Base-by-base conservation (phyloP, 176 grass and related monocot species). In the Lolium rigidum region DNA sequence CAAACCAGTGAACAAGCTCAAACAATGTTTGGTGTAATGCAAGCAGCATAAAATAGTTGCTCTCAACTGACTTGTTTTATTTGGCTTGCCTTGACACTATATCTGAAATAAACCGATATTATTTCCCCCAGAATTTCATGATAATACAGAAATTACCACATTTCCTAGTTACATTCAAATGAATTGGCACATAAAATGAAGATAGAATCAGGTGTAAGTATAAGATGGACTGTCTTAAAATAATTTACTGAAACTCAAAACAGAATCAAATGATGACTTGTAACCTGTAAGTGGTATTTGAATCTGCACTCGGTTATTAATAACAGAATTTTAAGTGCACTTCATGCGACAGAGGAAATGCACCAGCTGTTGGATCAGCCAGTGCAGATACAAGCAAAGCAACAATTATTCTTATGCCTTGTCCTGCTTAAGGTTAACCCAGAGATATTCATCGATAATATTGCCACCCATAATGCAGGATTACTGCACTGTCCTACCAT, bases 221-320 rank as follows among this genome's bases (percentile, higher is more conserved):
- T 65, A 54, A 81, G 46, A 81, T 60, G 46, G 9, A 52, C 44
- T 69, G 35, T 18, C 5, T 8, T 71, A 21, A 37, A 81, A 12
- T 37, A 66, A 37, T 70, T 82, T 82, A 82, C 3, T 82, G 7
- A 10, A 67, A 54, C 17, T 82, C 47, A 55, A 69, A 38, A 82
- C 48, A 82, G 16, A 66, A 66, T 15, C 10, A 70, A 69, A 70
- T 16, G 22, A 75, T 76, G 24, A 16, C 49, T 65, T 81, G 7
- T 55, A 38, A 39, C 31, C 24, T 39, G 26, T 4, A 70, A 55
- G 48, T 54, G 15, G n/a, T 57, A 37, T 70, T 70, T 82, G 17
- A 67, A 55, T 70, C 26, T 22, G 47, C 80, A 70, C 28, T 24
- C 8, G 51, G 25, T 56, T 51, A 63, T 80, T 43, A 60, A 38